These are phyloP conservation scores for Phenoliferia sp. DNA, from an alignment of 1,284 basidiomycete species.

Conservation along the genomic window DNA sequence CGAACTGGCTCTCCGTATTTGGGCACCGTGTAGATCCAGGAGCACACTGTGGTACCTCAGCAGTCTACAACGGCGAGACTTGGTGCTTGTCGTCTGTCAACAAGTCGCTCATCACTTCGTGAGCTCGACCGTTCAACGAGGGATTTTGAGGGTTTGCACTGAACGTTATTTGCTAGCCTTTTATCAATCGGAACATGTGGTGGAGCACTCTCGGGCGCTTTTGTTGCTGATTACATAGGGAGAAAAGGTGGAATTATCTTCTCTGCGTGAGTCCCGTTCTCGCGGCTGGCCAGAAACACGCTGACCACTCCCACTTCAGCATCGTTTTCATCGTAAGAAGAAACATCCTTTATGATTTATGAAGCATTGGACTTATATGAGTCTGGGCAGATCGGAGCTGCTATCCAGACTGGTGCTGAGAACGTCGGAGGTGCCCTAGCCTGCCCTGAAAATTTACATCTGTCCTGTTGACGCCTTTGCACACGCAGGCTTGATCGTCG, in stretches of 20 bases:
- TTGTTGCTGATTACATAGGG: not conserved
- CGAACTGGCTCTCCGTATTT: constrained; percentile 1
- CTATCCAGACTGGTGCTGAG: constrained; percentile 45
- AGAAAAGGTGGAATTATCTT: constrained; percentile 34
- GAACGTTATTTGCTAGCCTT: not conserved
- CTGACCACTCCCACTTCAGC: constrained; percentile 4
- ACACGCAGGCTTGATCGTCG: constrained; percentile 45
- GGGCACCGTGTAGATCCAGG: not conserved
- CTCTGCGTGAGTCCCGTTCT: constrained; percentile 6
- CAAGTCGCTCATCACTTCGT: constrained; percentile 1
- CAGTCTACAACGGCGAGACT: not conserved
- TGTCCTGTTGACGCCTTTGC: too few relatives aligned
- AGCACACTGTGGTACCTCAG: not conserved
- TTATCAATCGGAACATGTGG: not conserved
- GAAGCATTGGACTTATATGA: too few relatives aligned
- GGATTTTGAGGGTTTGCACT: not conserved
- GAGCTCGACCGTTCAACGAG: not conserved
- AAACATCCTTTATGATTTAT: too few relatives aligned
- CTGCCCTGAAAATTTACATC: too few relatives aligned
- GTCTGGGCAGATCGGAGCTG: too few relatives aligned
- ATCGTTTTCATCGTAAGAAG: constrained; percentile 44
- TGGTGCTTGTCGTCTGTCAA: not conserved
- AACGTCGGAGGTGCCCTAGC: constrained; percentile 22
- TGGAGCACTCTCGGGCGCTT: not conserved
- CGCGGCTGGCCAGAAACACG: not conserved